Evolutionary conservation across 2,329 filamentous ascomycete genomes (phyloP).

Genomic region (Drechslerella dactyloides): DNA sequence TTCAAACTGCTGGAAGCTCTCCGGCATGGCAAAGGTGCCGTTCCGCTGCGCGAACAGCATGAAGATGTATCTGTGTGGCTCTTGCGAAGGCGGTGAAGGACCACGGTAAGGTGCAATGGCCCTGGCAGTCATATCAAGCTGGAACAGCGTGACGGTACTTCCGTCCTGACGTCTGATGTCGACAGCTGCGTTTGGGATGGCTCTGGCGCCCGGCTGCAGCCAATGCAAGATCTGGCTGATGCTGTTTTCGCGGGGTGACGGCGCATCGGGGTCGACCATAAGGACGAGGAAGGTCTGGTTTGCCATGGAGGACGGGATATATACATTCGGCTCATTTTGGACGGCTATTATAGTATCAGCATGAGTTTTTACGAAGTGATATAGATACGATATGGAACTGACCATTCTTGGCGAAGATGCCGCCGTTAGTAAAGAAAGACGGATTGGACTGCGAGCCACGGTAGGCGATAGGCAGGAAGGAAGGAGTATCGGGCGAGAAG

Average conservation of each 20-base stretch:
- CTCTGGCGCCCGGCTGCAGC: slow-evolving; percentile 38
- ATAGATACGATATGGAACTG: not conserved
- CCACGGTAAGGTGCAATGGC: slow-evolving; percentile 38
- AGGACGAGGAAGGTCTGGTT: slow-evolving; percentile 37
- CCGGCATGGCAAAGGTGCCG: slow-evolving; percentile 23
- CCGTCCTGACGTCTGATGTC: slow-evolving; percentile 22
- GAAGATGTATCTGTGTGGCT: slow-evolving; percentile 46
- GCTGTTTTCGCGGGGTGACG: slow-evolving; percentile 35
- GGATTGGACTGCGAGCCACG: slow-evolving; percentile 14
- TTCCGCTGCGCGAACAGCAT: slow-evolving; percentile 42
- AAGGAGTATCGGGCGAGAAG: slow-evolving; percentile 16
- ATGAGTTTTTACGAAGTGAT: too few relatives aligned
- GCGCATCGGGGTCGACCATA: slow-evolving; percentile 48
- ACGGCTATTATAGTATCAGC: slow-evolving; percentile 8
- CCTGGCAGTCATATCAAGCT: slow-evolving; percentile 30
- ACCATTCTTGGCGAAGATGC: slow-evolving; percentile 33
- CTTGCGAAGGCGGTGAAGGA: slow-evolving; percentile 32
- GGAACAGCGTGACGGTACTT: slow-evolving; percentile 9
- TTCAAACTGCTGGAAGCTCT: slow-evolving; percentile 30
- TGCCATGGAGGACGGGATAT: slow-evolving; percentile 19
- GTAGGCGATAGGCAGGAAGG: slow-evolving; percentile 36
- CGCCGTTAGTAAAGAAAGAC: slow-evolving; percentile 32
- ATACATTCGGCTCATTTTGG: slow-evolving; percentile 28
- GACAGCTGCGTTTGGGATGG: slow-evolving; percentile 13
- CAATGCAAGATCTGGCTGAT: slow-evolving; percentile 43